These are phyloP conservation scores for Eucalyptus lansdowneana DNA, from an alignment of 345 rosid genomes.

Conservation along the genomic window DNA sequence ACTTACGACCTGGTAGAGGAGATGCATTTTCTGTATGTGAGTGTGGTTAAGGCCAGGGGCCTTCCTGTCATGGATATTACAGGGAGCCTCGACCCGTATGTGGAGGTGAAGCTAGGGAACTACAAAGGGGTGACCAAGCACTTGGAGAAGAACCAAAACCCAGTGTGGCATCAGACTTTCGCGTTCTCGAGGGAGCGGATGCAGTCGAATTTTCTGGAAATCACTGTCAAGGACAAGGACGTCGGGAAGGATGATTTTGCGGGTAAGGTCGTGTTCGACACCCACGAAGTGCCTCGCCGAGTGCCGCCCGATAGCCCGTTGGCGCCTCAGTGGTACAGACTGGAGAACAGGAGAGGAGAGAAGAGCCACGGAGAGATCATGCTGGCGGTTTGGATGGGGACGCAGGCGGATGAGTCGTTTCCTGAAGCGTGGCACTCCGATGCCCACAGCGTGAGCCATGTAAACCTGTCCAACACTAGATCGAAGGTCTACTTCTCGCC, in stretches of 20 bases:
- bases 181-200: conserved; percentile 83
- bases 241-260: conserved; percentile 69
- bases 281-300: conserved; percentile 61
- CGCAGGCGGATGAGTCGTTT: conserved; percentile 95
- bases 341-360: conserved; percentile 58
- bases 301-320: conserved; percentile 92
- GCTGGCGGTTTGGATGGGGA: conserved; percentile 97
- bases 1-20: conserved; percentile 91
- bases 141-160: conserved; percentile 76
- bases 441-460: conserved; percentile 68
- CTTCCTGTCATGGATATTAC: conserved; percentile 79
- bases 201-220: conserved; percentile 70
- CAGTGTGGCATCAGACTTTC: conserved; percentile 82
- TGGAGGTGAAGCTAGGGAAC: conserved; percentile 89
- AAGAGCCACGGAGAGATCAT: conserved; percentile 69
- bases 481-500: conserved; percentile 96
- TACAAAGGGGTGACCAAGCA: conserved; percentile 76
- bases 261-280: conserved; percentile 44
- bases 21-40: conserved; percentile 81
- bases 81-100: conserved; percentile 91
- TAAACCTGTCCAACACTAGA: conserved; percentile 55
- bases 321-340: conserved; percentile 91
- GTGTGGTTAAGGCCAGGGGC: conserved; percentile 85
- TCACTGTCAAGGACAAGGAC: conserved; percentile 76
- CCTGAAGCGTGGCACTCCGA: conserved; percentile 98